Conservation (phyloP, 177 flowering plant genomes). For the Vitis hybrid region DNA sequence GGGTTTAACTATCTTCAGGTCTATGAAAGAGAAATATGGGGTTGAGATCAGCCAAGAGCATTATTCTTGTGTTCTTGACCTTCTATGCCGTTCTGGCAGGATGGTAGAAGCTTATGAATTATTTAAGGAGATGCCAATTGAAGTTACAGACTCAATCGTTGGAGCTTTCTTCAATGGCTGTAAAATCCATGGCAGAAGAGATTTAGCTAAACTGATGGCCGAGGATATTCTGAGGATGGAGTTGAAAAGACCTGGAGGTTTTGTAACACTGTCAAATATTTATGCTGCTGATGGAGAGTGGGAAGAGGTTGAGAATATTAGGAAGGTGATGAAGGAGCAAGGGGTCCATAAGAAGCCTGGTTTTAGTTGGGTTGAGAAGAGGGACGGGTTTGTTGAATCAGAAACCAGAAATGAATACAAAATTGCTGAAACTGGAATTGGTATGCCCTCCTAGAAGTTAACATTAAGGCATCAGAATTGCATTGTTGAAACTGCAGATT, state of each 20-base stretch:
- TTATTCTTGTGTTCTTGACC: constrained; percentile 65
- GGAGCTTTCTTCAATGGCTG: constrained; percentile 79
- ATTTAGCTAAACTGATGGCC: constrained; percentile 54
- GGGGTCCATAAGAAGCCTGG: constrained; percentile 53
- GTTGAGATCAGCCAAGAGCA: constrained; percentile 48
- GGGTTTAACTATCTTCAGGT: constrained; percentile 48
- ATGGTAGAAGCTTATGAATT: constrained; percentile 59
- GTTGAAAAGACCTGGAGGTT: constrained; percentile 44
- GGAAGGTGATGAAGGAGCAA: constrained; percentile 57
- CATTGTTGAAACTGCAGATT: too few relatives aligned
- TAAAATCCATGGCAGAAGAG: constrained; percentile 55
- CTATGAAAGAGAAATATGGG: constrained; percentile 38
- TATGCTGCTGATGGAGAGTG: constrained; percentile 69
- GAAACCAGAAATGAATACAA: too few relatives aligned
- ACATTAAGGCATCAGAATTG: too few relatives aligned
- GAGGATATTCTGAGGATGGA: constrained; percentile 31
- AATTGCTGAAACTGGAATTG: too few relatives aligned
- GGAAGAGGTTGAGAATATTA: constrained; percentile 57
- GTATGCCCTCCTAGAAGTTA: too few relatives aligned
- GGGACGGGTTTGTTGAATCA: background rate
- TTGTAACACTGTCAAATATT: constrained; percentile 68
- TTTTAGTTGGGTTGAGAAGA: constrained; percentile 48
- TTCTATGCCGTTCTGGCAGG: constrained; percentile 61
- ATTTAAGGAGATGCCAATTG: constrained; percentile 36
- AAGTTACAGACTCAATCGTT: constrained; percentile 46